These are phyloP conservation scores for Wickerhamiella parazyma DNA, from an alignment of 805 yeast genomes.

Conservation along the genomic window DNA sequence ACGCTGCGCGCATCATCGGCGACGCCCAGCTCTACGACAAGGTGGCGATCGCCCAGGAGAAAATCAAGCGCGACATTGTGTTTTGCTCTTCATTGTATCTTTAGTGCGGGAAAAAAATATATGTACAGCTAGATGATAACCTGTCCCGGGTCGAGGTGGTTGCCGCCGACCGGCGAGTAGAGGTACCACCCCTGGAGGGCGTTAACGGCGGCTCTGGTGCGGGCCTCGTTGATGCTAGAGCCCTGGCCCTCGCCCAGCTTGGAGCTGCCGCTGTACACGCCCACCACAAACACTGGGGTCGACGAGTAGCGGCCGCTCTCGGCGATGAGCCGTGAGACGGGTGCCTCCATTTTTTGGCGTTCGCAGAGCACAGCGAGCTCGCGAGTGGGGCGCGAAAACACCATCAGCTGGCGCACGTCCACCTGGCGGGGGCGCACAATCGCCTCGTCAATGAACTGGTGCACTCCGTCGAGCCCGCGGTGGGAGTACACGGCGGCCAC, in stretches of 20 bases:
- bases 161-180: slow-evolving; percentile 56
- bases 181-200: slow-evolving; percentile 87
- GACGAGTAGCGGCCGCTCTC: slow-evolving; percentile 85
- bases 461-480: slow-evolving; percentile 49
- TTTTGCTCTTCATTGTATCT: slow-evolving; percentile 90
- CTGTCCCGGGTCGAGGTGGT: slow-evolving; percentile 20
- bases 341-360: slow-evolving; percentile 58
- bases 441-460: slow-evolving; percentile 56
- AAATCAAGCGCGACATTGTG: slow-evolving; percentile 90
- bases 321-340: slow-evolving; percentile 70
- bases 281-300: slow-evolving; percentile 79
- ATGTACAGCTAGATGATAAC: slow-evolving; percentile 15
- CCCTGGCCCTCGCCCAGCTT: slow-evolving; percentile 94
- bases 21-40: slow-evolving; percentile 80
- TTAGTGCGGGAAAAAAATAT: slow-evolving; percentile 23
- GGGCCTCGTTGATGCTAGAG: slow-evolving; percentile 76
- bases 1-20: slow-evolving; percentile 89
- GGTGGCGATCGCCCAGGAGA: slow-evolving; percentile 85
- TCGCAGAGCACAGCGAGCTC: slow-evolving; percentile 66
- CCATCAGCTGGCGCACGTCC: slow-evolving; percentile 59
- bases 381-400: slow-evolving; percentile 73
- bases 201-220: slow-evolving; percentile 80
- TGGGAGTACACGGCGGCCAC: slow-evolving; percentile 74
- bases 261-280: slow-evolving; percentile 71
- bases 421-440: slow-evolving; percentile 64